Conservation (phyloP, 2,329 filamentous ascomycete species). For the Aspergillus alliaceus region DNA sequence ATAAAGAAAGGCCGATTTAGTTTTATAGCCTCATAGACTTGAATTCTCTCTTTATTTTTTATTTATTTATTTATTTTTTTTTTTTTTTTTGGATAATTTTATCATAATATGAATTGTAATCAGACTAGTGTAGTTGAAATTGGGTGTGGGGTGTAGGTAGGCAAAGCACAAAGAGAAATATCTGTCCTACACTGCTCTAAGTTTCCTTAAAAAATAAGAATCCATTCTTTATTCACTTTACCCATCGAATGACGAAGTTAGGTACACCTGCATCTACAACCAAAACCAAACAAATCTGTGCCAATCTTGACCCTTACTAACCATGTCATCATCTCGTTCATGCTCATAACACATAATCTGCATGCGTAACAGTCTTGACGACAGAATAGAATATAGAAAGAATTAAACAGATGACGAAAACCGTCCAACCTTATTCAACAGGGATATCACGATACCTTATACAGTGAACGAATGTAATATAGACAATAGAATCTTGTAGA, state of each 20-base stretch:
- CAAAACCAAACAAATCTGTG: background rate
- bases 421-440: background rate
- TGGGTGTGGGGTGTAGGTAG: background rate
- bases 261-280: background rate
- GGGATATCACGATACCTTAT: background rate
- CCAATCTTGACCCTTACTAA: background rate
- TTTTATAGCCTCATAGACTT: background rate
- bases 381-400: background rate
- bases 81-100: background rate
- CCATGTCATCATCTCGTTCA: background rate
- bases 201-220: background rate
- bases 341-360: background rate
- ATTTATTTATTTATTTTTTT: too few species aligned
- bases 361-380: background rate
- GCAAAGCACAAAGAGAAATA: background rate
- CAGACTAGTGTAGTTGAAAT: background rate
- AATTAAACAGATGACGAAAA: background rate
- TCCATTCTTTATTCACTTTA: background rate
- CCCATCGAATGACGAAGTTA: background rate
- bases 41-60: too few species aligned
- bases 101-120: background rate
- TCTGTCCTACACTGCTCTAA: background rate
- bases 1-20: background rate
- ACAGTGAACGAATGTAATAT: background rate
- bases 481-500: background rate